Base-by-base conservation (phyloP, 192 early-diverging fungal species). In the Backusella morwellensis region DNA sequence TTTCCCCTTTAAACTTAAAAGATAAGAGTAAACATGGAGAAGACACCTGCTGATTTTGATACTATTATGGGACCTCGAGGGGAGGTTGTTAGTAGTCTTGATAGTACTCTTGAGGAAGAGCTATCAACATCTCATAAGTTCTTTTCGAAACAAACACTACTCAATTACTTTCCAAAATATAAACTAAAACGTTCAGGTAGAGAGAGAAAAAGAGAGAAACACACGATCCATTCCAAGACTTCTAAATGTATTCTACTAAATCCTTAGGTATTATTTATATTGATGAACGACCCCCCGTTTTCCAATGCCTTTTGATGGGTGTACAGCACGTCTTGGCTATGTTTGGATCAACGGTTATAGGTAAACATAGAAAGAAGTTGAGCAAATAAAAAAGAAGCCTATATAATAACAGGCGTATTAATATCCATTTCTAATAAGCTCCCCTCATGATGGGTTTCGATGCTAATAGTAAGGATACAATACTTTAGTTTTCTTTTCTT, bases 271-370 rank as follows among this genome's bases (percentile, higher is more conserved):
- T 80, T 38, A 72, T 85, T 54, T 70, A 75, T 68, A 78, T 79
- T 42, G 78, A 82, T 34, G 86, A 88, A 77, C 70, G 86, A 59
- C 80, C 83, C 38, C 59, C 85, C 21, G 81, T 71, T 5, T 29
- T 52, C 29, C 78, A 82, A 42, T 68, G 78, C 36, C 44, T 89
- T 26, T 59, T 88, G 52, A 70, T 88, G 67, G 86, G 86, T 47
- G 19, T 84, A 4, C 89, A 90, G 68, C 87, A 90, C 75, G 77
- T 89, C 38, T 74, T 90, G 52, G 83, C 88, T 36, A 89, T 90
- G 88, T 89, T 91, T 82, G 88, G 88, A 17, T 87, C 83, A 35
- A 89, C 88, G 12, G 86, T 89, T 23, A 71, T 86, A 68, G 81
- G 78, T 79, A 79, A 78, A 35, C 1, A 66, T 32, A 63, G 26